Evolutionary conservation across 768 basidiomycete genomes (phyloP).

Genomic region (Asterophora parasitica): DNA sequence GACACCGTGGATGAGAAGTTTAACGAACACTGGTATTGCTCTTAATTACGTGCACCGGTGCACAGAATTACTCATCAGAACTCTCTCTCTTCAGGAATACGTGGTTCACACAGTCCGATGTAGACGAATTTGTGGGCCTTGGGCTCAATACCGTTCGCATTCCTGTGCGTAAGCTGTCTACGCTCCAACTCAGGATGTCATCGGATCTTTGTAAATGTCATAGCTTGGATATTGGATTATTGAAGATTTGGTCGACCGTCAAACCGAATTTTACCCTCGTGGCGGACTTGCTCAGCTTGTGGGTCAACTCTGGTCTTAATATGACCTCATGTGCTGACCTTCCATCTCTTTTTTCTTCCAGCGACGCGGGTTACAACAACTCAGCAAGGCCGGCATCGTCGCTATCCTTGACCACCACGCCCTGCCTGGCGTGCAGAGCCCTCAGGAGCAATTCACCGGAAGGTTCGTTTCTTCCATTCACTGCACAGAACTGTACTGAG

Average conservation of each 20-base stretch:
- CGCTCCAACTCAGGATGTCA: not conserved
- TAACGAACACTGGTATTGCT: constrained; percentile 53
- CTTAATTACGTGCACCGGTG: not conserved
- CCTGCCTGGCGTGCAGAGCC: constrained; percentile 61
- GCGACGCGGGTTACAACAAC: constrained; percentile 59
- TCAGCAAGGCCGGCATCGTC: constrained; percentile 57
- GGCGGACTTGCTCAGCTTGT: constrained; percentile 69
- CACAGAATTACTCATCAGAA: not conserved
- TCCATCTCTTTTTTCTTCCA: constrained; percentile 20
- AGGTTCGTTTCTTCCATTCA: constrained; percentile 32
- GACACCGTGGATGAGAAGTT: constrained; percentile 54
- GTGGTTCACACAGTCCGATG: constrained; percentile 68
- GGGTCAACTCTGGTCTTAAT: constrained; percentile 14
- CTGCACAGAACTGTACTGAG: not conserved
- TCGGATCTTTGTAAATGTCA: not conserved
- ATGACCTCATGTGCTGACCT: not conserved
- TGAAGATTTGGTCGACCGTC: constrained; percentile 62
- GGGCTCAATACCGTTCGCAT: constrained; percentile 77
- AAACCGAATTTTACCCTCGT: constrained; percentile 57
- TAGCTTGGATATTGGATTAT: constrained; percentile 84
- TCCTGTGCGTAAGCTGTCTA: constrained; percentile 43
- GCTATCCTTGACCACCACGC: constrained; percentile 68
- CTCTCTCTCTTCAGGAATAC: constrained; percentile 38
- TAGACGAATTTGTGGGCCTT: constrained; percentile 41
- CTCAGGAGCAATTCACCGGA: constrained; percentile 65